Base-by-base conservation (phyloP, 176 grass and related monocot species). In the Musa acuminata region DNA sequence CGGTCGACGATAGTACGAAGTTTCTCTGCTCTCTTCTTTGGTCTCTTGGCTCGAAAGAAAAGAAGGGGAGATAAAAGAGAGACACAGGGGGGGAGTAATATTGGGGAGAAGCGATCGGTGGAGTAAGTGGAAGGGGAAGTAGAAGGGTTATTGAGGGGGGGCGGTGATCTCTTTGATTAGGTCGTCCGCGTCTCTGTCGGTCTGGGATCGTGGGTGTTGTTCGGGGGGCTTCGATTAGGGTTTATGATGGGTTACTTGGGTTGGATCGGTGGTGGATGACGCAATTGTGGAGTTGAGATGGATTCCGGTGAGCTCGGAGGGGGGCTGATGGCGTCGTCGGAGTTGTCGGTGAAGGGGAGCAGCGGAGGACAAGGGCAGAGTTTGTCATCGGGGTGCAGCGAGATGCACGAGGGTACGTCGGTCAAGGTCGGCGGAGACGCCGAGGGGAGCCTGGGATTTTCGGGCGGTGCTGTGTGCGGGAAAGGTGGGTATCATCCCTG, bases 271-370 rank as follows among this genome's bases (percentile, higher is more conserved):
- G 23, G 74, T 17, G 84, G 68, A 72, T 20, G 71, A 49, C 8
- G 75, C 51, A 2, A 52, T 35, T 62, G 82, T 26, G 20, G 80
- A 25, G 19, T 22, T 13, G 53, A 59, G 2, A 20, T 69, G 22
- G 52, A 29, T 29, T 69, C 29, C 8, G 64, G 64, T 13, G 75
- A 62, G 50, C 73, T 57, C 63, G 72, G 54, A 8, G 35, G 64
- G 3, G 66, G 7, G 14, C 3, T 53, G 67, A 80, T 51, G 78
- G 76, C 19, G 72, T 72, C 71, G 70, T 55, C 68, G 80, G 62
- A 48, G 84, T 65, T 19, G 76, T 80, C 25, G 86, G 66, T 21
- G 77, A 64, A 77, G 73, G 80, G 53, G 71, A 71, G 80, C 65
- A 84, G 55, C 58, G 77, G 70, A 69, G 27, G 64, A 55, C 51